Evolutionary conservation across 2,329 filamentous ascomycete species (phyloP), one percentile per base, ranked within the genome.

Genomic region (Fusarium solani-melongenae): DNA sequence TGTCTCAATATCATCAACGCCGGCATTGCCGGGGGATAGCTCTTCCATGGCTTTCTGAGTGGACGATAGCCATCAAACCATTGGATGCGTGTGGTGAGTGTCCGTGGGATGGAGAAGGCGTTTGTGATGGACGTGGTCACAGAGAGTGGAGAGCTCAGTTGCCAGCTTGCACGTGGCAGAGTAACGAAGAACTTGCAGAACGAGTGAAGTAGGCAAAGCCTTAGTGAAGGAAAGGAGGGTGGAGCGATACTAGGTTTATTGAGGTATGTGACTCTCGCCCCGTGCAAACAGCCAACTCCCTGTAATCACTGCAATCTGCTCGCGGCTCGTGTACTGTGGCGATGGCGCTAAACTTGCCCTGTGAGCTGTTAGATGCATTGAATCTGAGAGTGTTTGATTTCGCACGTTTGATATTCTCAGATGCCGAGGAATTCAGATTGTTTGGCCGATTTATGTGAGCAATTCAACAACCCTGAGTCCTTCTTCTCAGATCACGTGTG

Each of bases 1-100:
- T n/a, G 69, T 73, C 34, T 83, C 81, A 15, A 78, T 71, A 24
- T 75, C 68, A 9, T 66, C 58, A 69, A 70, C 49, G 24, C 58
- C 61, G 7, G n/a, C 10, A 8, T 66, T 53, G 31, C 57, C 31
- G 60, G 64, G 56, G 27, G 63, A 29, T 11, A 36, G 11, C 34
- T 51, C 44, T 51, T 51, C 31, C 57, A 66, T 62, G n/a, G 10
- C 38, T 46, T 14, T 24, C 34, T 34, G 12, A 12, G 20, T 29
- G 29, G 15, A 7, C 51, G 22, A 31, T 11, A n/a, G 34, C 39
- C 44, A 57, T 56, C 38, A 57, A 39, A 24, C 27, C 27, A 63
- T 56, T 29, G 14, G 22, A 46, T 46, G 41, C 46, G 46, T 62
- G 49, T 12, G n/a, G 44, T 36, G 58, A 34, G 38, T 22, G 29